Base-by-base conservation (phyloP, 2,329 filamentous ascomycete genomes). In the Diplodia intermedia region DNA sequence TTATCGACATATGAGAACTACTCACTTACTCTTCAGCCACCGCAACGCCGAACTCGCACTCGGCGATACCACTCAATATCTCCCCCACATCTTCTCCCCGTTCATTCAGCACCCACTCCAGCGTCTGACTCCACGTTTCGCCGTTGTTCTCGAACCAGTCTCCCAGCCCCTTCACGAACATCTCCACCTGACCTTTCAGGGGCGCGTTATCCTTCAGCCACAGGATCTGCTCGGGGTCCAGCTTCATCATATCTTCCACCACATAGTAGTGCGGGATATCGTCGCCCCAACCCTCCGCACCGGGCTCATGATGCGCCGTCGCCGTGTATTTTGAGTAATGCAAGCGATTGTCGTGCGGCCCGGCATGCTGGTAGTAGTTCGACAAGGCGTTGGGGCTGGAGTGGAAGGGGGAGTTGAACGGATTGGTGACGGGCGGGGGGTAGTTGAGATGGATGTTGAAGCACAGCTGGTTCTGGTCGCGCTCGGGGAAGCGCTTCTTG, bases 1-100 rank as follows among this genome's bases (percentile, higher is more conserved):
- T 33, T 9, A 33, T 33, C 31, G 36, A 38, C 3, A 38, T 38
- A 20, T 11, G 18, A 47, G 7, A 11, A 20, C n/a, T 38, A 47
- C n/a, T 3, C 18, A 47, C n/a, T 57, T 14, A 62, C 1, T 68
- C 72, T 18, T 75, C 73, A 33, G 66, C 52, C 7, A 80, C 69
- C 57, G 78, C 81, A 69, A 97, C 77, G 82, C 97, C 70, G 87
- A 91, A 72, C 87, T 92, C 80, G 81, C 96, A 69, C 83, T 91
- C 74, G 86, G 89, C 75, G 87, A 90, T 67, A 84, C 90, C 70
- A 80, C 88, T 55, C 85, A 88, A 75, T 88, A 97, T 75, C 54
- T 82, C 83, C 40, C 79, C 79, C 7, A 84, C 74, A 70, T 86
- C 82, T 55, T 83, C 82, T 0, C 85, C 86, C 9, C 87, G 75